phyloP scores from a whole-genome alignment of 31 red algal species.

The Endocladia muricata region DNA sequence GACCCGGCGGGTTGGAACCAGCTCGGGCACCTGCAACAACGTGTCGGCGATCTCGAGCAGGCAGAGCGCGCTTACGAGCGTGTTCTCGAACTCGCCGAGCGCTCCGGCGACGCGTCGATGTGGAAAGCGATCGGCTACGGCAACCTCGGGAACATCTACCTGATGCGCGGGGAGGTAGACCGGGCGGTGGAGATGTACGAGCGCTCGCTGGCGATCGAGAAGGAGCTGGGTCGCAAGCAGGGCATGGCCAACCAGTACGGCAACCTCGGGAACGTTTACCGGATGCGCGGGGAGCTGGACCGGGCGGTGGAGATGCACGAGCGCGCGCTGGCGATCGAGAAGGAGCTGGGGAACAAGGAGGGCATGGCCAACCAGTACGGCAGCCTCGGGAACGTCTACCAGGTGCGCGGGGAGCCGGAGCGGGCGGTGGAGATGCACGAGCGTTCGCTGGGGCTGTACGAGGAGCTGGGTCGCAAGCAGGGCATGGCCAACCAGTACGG shows the following conservation, averaged over 20 bases:
- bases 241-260: not conserved
- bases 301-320: not conserved
- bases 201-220: not conserved
- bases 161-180: no score
- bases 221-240: not conserved
- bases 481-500: slow-evolving; percentile 3
- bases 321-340: not conserved
- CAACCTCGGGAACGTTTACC: not conserved
- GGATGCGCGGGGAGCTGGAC: not conserved
- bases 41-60: no score
- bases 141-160: no score
- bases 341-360: slow-evolving; percentile 1
- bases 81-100: no score
- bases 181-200: no score
- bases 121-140: no score
- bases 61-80: no score
- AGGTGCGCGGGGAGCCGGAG: not conserved
- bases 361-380: slow-evolving; percentile 3
- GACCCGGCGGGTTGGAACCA: no score
- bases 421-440: not conserved
- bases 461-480: not conserved
- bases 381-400: not conserved
- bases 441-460: not conserved
- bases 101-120: no score
- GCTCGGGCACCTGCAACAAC: no score